Base-by-base conservation (phyloP, 2,329 filamentous ascomycete genomes). In the Dothideomycetes sp. region DNA sequence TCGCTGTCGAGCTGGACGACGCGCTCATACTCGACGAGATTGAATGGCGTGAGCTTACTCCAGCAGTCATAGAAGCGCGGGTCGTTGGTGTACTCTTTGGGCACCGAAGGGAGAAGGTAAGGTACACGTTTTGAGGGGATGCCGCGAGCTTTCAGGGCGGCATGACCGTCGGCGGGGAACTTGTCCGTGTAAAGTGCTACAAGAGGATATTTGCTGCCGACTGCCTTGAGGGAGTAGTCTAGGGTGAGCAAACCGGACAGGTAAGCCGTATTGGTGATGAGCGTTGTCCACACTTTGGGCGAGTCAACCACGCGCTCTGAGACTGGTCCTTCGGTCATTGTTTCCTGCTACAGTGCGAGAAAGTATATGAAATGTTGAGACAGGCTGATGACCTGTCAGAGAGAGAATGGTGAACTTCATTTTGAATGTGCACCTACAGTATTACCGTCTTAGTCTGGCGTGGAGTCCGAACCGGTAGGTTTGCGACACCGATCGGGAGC, bases 21-120 rank as follows among this genome's bases (percentile, higher is more conserved):
- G 31, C 86, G 75, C 18, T 79, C 70, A 63, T 88, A 94, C 57
- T 88, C 77, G 14, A 70, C 70, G 22, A 94, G 68, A 16, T 75
- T 78, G 58, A 93, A 94, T 4, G 82, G 77, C 12, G 79, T 75
- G 19, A 94, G 74, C 63, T 94, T 94, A 60, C 73, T 84, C 85
- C 86, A 94, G 69, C 81, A 87, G 61, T 93, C 84, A 62, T 85
- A 81, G 70, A 94, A 94, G 50, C 87, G 79, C 36, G 81, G 79
- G 60, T 94, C 86, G 45, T 82, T 74, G 52, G 68, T 72, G 65
- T 78, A 93, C 62, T 84, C 79, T 45, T 77, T 79, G 37, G 66
- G 58, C 24, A 69, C 61, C 2, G 72, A 71, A 2, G 86, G 84
- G 9, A 83, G 66, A 30, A 94, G 72, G 59, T 84, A 83, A 36